Evolutionary conservation across 2,329 filamentous ascomycete genomes (phyloP).

Genomic region (Lizonia empirigonia): DNA sequence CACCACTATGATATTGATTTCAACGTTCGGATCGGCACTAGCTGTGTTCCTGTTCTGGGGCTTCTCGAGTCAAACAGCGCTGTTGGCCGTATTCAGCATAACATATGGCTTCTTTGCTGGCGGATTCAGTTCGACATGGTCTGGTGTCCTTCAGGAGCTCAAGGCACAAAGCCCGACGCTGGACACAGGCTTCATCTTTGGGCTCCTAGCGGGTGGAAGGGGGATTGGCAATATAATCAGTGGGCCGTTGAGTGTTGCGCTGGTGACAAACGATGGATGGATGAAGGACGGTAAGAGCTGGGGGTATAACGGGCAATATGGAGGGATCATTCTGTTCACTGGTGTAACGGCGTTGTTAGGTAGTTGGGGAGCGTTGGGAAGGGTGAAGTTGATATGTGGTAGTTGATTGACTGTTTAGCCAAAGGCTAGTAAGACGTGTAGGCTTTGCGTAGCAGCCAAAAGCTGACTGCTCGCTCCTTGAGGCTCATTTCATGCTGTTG

Average conservation of each 20-base stretch:
- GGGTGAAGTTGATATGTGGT: background rate
- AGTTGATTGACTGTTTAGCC: background rate
- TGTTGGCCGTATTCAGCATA: conserved; percentile 40
- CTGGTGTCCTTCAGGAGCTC: conserved; percentile 35
- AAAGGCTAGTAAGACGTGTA: background rate
- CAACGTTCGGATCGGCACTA: conserved; percentile 46
- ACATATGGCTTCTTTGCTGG: conserved; percentile 46
- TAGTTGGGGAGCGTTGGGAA: conserved; percentile 14
- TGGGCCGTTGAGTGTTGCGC: conserved; percentile 56
- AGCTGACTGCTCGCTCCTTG: background rate
- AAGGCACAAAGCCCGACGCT: conserved; percentile 26
- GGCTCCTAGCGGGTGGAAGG: conserved; percentile 52
- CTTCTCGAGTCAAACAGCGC: conserved; percentile 43
- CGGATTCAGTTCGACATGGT: conserved; percentile 33
- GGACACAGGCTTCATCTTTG: conserved; percentile 55
- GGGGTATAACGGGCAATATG: conserved; percentile 50
- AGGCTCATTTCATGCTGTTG: background rate
- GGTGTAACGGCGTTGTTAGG: conserved; percentile 42
- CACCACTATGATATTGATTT: conserved; percentile 50
- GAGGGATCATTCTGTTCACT: conserved; percentile 48
- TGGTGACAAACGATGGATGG: conserved; percentile 33
- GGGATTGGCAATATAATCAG: conserved; percentile 57
- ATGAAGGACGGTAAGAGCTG: conserved; percentile 25
- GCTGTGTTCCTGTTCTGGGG: conserved; percentile 56
- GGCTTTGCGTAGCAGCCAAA: background rate